These are phyloP conservation scores for Fusarium irregulare DNA, from an alignment of 2,329 filamentous ascomycete genomes.

Conservation along the genomic window DNA sequence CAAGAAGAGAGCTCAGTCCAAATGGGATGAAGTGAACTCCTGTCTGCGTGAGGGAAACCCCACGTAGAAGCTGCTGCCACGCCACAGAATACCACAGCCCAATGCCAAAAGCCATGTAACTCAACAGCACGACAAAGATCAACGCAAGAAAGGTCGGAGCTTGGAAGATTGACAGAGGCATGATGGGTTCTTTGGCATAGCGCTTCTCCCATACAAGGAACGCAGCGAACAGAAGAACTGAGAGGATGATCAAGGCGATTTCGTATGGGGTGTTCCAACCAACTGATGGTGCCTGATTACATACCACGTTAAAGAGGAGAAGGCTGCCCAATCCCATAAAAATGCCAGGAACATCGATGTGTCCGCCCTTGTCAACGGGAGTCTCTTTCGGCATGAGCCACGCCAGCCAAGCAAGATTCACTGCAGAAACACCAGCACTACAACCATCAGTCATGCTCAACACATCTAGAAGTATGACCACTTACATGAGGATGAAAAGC, in stretches of 20 bases:
- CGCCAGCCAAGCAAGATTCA: slow-evolving; percentile 7
- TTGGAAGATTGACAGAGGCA: slow-evolving; percentile 59
- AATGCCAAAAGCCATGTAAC: slow-evolving; percentile 62
- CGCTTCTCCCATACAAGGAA: slow-evolving; percentile 58
- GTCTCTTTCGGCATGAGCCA: slow-evolving; percentile 31
- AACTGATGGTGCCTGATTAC: slow-evolving; percentile 60
- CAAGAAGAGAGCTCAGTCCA: slow-evolving; percentile 6
- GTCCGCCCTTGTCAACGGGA: slow-evolving; percentile 42
- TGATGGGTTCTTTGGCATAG: slow-evolving; percentile 55
- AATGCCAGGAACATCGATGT: slow-evolving; percentile 36
- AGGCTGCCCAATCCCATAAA: slow-evolving; percentile 51
- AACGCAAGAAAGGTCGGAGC: slow-evolving; percentile 58
- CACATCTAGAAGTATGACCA: too few species aligned
- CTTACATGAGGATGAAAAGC: slow-evolving; percentile 20
- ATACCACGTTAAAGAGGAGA: slow-evolving; percentile 63
- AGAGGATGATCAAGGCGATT: slow-evolving; percentile 53
- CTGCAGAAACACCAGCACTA: slow-evolving; percentile 11
- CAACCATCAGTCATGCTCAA: background rate
- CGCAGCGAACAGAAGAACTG: slow-evolving; percentile 44
- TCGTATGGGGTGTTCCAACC: slow-evolving; percentile 59
- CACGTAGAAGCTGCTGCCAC: slow-evolving; percentile 58
- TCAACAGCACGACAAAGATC: slow-evolving; percentile 57
- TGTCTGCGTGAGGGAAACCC: slow-evolving; percentile 48
- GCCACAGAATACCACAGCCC: slow-evolving; percentile 60
- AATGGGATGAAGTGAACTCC: slow-evolving; percentile 11